Evolutionary conservation across 306 rosid species (phyloP), one percentile per base, ranked within the genome.

Genomic region (Fagus crenata): DNA sequence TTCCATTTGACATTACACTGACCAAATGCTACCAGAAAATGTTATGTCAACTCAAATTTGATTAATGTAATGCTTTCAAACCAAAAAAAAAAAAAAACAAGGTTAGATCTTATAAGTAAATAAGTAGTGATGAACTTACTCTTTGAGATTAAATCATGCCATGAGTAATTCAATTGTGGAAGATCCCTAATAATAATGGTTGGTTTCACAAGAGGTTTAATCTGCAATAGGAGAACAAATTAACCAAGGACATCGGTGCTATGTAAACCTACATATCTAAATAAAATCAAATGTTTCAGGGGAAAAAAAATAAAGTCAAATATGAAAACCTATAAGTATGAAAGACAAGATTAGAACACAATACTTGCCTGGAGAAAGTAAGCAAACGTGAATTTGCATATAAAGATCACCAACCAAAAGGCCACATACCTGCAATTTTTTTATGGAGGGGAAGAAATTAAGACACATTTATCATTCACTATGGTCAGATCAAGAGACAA

Each of bases 351-450:
- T 53, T 9, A 32, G 53, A 64, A 69, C 33, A 54, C 13, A 56
- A 78, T 69, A 53, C 89, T 85, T 88, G 86, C 99, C 97, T 95
- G 97, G 69, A 95, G 97, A 88, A 95, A 92, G 90, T 95, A 95
- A 22, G 99, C 90, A 84, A 95, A 95, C 28, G 87, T 76, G 84
- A 90, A 95, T 79, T 95, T 95, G 96, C 97, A 86, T 69, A 82
- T 82, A 70, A 95, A 87, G 81, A 95, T 86, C 83, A 90, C 86
- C 90, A 89, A 73, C 99, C 99, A 95, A 85, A 67, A 90, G 77
- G 63, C 86, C 85, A 90, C 91, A 80, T 85, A 95, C 68, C 99
- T 95, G 89, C 86, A 87, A 37, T 65, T 65, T 46, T 39, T 9
- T 46, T 46, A 7, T 46, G 14, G 14, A 4, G 2, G 14, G 14